Evolutionary conservation across 306 rosid genomes (phyloP).

Genomic region (Cicer judaicum): DNA sequence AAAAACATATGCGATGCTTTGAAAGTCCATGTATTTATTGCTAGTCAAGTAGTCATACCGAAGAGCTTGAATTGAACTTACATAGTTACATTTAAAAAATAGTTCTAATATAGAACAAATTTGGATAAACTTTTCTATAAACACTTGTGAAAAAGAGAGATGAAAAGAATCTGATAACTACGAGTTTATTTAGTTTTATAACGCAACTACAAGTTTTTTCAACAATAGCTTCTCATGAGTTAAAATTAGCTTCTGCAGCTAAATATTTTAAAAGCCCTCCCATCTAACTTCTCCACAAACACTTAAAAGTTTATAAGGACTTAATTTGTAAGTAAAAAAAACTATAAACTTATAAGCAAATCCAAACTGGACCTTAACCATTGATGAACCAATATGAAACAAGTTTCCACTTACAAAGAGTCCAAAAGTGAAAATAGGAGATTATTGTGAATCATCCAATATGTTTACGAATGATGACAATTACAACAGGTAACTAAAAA

Average conservation of each 20-base stretch:
- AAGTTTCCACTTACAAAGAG: conserved; percentile 18
- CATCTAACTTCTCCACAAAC: background rate
- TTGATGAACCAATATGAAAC: conserved; percentile 27
- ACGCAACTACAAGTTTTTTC: background rate
- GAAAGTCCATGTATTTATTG: conserved; percentile 20
- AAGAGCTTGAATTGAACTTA: conserved; percentile 39
- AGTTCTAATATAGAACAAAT: background rate
- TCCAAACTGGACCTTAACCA: conserved; percentile 28
- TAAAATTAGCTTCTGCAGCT: background rate
- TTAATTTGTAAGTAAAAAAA: background rate
- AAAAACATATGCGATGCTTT: background rate
- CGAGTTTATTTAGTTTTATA: background rate
- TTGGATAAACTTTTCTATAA: background rate
- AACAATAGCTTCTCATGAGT: background rate
- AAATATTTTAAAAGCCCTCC: background rate
- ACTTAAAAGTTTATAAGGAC: background rate
- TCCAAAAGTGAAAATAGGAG: background rate
- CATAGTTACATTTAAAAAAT: conserved; percentile 36
- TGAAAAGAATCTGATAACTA: background rate
- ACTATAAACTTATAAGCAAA: background rate
- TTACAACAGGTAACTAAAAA: conserved; percentile 27
- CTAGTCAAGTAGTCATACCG: conserved; percentile 20
- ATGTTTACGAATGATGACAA: background rate
- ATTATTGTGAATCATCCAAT: background rate
- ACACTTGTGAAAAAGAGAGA: background rate